These are phyloP conservation scores for Lenzites betulinus DNA, from an alignment of 768 basidiomycete genomes.

Conservation along the genomic window DNA sequence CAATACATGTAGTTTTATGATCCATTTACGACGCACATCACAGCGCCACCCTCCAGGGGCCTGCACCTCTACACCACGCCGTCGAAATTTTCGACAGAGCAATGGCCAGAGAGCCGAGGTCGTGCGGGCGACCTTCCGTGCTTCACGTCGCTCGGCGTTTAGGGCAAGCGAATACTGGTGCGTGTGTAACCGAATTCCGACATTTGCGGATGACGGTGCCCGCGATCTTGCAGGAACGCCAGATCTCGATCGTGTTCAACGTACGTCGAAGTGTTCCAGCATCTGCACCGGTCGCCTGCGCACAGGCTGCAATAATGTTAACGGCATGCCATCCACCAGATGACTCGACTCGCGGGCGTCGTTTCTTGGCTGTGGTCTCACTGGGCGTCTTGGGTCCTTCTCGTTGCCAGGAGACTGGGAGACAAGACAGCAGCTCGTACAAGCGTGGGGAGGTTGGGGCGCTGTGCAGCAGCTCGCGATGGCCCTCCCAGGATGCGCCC, in stretches of 20 bases:
- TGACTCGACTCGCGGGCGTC: neutral
- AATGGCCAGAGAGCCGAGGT: neutral
- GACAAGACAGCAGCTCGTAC: neutral
- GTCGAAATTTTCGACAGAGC: neutral
- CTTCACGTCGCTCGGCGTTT: neutral
- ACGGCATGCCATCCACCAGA: neutral
- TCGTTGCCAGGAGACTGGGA: neutral
- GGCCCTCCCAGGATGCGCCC: neutral
- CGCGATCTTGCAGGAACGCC: neutral
- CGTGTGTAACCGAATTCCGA: conserved; percentile 5
- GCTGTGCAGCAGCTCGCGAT: no score
- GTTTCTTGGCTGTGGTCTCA: neutral
- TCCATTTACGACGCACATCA: neutral
- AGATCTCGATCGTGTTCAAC: neutral
- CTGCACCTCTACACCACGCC: neutral
- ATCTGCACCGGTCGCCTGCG: neutral
- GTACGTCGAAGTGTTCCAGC: neutral
- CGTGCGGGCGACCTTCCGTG: neutral
- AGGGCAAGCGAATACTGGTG: no score
- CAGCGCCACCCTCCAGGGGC: neutral
- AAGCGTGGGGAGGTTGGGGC: neutral
- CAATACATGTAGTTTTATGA: conserved; percentile 10
- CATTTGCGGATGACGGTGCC: conserved; percentile 8
- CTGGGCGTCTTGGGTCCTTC: neutral
- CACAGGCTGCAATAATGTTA: neutral